Evolutionary conservation across 2,329 filamentous ascomycete species (phyloP).

Genomic region (Colletotrichum salicis): DNA sequence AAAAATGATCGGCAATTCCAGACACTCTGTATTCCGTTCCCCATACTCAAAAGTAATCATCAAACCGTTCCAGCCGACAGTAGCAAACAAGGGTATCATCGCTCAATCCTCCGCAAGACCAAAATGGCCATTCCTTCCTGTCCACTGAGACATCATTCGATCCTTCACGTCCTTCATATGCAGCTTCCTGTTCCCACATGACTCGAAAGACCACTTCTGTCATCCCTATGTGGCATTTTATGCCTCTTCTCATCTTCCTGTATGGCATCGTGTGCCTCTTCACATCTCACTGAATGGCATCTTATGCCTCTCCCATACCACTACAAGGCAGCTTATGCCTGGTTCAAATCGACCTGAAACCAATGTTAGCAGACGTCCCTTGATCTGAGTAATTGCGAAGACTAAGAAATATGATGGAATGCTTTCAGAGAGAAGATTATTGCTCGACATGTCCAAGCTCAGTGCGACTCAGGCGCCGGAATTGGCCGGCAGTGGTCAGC

Average conservation of each 20-base stretch:
- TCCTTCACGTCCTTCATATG: background rate
- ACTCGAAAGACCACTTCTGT: background rate
- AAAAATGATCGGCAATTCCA: background rate
- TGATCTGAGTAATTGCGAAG: background rate
- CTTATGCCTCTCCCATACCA: background rate
- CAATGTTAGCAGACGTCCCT: conserved; percentile 3
- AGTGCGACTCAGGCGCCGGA: conserved; percentile 40
- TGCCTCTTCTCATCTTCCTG: background rate
- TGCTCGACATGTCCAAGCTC: conserved; percentile 56
- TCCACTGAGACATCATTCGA: background rate
- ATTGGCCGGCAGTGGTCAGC: conserved; percentile 36
- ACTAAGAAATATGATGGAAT: background rate
- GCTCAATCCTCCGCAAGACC: background rate
- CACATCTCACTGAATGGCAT: background rate
- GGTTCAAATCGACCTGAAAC: background rate
- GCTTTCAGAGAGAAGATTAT: conserved; percentile 67
- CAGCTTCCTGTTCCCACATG: background rate
- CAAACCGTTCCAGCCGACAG: background rate
- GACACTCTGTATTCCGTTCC: background rate
- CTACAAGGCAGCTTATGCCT: background rate
- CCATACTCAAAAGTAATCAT: background rate
- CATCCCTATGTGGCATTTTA: background rate
- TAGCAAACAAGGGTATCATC: background rate
- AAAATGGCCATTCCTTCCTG: background rate
- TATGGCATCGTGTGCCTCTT: background rate